phyloP scores from a whole-genome alignment of 106 monocot genomes.

The Cymbidium sinense region DNA sequence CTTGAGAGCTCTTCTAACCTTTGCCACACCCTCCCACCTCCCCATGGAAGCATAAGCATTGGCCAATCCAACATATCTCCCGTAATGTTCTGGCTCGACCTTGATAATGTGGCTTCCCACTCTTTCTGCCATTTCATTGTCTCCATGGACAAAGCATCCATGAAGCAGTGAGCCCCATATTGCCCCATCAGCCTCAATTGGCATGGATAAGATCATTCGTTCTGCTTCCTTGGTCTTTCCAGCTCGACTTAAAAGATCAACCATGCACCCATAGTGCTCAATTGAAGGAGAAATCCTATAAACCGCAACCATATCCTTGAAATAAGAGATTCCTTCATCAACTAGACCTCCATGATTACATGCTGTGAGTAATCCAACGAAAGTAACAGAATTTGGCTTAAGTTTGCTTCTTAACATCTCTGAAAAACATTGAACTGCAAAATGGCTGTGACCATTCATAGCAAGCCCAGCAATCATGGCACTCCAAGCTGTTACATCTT shows the following conservation, averaged over 20 bases:
- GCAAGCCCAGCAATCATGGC: slow-evolving; percentile 35
- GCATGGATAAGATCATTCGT: slow-evolving; percentile 28
- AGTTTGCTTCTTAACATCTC: background rate
- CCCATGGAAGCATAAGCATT: slow-evolving; percentile 30
- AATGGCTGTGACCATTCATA: slow-evolving; percentile 18
- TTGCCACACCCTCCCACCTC: slow-evolving; percentile 23
- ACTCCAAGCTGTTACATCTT: slow-evolving; percentile 29
- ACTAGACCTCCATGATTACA: slow-evolving; percentile 39
- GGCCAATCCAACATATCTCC: slow-evolving; percentile 26
- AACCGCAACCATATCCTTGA: slow-evolving; percentile 8
- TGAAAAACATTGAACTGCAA: too few relatives aligned
- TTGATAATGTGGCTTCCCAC: slow-evolving; percentile 15
- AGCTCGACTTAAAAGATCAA: slow-evolving; percentile 27
- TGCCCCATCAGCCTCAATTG: slow-evolving; percentile 21
- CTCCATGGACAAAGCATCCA: slow-evolving; percentile 24
- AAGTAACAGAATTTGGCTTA: slow-evolving; percentile 25
- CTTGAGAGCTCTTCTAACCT: slow-evolving; percentile 17
- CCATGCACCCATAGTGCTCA: slow-evolving; percentile 40
- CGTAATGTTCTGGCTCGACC: slow-evolving; percentile 10
- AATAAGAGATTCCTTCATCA: slow-evolving; percentile 26
- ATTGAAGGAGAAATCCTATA: slow-evolving; percentile 12
- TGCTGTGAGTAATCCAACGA: slow-evolving; percentile 31
- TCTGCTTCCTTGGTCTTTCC: slow-evolving; percentile 32
- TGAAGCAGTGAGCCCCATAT: slow-evolving; percentile 43
- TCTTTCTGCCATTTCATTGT: slow-evolving; percentile 20